These are phyloP conservation scores for Solanum virginianum DNA, from an alignment of 257 asterid genomes.

Conservation along the genomic window DNA sequence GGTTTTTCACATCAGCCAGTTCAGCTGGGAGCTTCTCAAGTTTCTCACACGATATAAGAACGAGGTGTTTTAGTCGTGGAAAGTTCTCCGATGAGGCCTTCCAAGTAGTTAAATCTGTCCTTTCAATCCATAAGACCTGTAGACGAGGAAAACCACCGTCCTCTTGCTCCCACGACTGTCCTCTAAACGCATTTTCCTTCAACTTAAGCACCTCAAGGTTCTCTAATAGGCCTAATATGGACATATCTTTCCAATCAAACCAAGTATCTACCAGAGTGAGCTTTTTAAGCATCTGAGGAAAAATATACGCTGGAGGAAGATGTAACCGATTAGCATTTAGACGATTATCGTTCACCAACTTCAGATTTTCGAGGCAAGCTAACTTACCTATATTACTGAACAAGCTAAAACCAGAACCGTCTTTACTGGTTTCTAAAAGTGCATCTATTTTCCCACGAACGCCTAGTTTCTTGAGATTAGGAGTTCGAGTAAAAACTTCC, in stretches of 20 bases:
- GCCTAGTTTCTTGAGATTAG: slow-evolving; percentile 37
- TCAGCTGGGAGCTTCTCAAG: slow-evolving; percentile 14
- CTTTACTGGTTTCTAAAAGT: slow-evolving; percentile 15
- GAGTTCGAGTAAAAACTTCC: slow-evolving; percentile 21
- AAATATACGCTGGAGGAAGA: slow-evolving; percentile 6
- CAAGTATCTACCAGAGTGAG: slow-evolving; percentile 6
- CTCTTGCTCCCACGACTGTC: slow-evolving; percentile 7
- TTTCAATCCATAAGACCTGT: slow-evolving; percentile 11
- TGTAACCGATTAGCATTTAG: background rate
- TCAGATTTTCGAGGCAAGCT: slow-evolving; percentile 28
- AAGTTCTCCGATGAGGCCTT: slow-evolving; percentile 12
- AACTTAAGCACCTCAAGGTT: slow-evolving; percentile 15
- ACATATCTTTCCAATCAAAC: slow-evolving; percentile 8
- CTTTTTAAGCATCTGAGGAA: slow-evolving; percentile 4
- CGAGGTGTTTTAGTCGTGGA: slow-evolving; percentile 11
- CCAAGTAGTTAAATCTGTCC: slow-evolving; percentile 7
- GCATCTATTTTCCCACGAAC: slow-evolving; percentile 30
- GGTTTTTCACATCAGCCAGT: slow-evolving; percentile 10
- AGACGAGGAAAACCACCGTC: slow-evolving; percentile 11
- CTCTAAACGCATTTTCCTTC: slow-evolving; percentile 11
- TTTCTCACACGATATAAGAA: slow-evolving; percentile 6
- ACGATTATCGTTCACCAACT: slow-evolving; percentile 27
- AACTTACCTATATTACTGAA: slow-evolving; percentile 26
- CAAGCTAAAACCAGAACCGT: background rate
- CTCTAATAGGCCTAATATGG: slow-evolving; percentile 3